Conservation (phyloP, 2,329 filamentous ascomycete genomes). For the Aspergillus luchuensis region DNA sequence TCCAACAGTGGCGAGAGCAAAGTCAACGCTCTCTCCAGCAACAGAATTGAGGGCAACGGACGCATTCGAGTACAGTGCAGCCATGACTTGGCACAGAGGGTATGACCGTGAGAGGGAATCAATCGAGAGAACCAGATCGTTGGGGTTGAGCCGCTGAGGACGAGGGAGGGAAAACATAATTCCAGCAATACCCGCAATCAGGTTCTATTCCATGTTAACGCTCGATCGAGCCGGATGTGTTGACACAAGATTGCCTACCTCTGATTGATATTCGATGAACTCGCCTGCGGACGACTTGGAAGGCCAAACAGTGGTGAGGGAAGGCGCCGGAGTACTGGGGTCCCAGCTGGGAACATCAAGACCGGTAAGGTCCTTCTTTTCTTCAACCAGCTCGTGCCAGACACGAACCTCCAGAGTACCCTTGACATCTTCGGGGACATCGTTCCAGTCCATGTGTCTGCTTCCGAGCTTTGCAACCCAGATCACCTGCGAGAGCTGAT, state of each 20-base stretch:
- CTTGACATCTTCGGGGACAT: slow-evolving; percentile 75
- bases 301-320: slow-evolving; percentile 47
- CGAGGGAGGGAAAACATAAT: slow-evolving; percentile 76
- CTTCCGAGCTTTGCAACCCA: slow-evolving; percentile 93
- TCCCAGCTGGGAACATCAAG: slow-evolving; percentile 66
- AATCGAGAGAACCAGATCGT: slow-evolving; percentile 82
- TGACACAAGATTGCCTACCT: slow-evolving; percentile 42
- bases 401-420: slow-evolving; percentile 79
- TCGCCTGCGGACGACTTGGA: slow-evolving; percentile 57
- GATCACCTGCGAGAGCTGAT: slow-evolving; percentile 73
- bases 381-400: slow-evolving; percentile 86
- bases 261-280: slow-evolving; percentile 78
- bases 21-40: slow-evolving; percentile 70
- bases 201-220: slow-evolving; percentile 56
- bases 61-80: slow-evolving; percentile 79
- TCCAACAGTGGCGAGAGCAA: slow-evolving; percentile 71
- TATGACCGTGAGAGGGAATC: slow-evolving; percentile 80
- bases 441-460: slow-evolving; percentile 93
- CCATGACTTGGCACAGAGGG: slow-evolving; percentile 75
- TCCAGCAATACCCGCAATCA: slow-evolving; percentile 83
- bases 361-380: slow-evolving; percentile 61
- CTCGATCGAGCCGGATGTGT: not conserved
- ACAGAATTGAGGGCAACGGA: slow-evolving; percentile 89
- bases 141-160: slow-evolving; percentile 69
- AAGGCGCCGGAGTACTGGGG: slow-evolving; percentile 52